Conservation (phyloP, 805 yeast genomes). For the Isabelozyma pseudorhagii region DNA sequence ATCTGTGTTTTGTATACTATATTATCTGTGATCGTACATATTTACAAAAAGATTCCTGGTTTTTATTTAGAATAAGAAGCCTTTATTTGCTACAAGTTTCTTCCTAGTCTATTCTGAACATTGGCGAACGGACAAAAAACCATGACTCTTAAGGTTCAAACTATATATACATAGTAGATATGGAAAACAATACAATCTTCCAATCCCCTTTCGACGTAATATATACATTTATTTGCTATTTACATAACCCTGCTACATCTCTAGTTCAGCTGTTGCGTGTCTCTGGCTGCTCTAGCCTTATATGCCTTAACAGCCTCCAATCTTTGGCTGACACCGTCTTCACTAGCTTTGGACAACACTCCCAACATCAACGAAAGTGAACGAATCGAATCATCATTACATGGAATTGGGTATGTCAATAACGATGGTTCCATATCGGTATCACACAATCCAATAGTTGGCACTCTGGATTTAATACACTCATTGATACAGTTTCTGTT, state of each 20-base stretch:
- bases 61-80: too few relatives aligned
- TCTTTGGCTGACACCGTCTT: slow-evolving; percentile 66
- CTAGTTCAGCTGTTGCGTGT: neutral
- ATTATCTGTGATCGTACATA: too few relatives aligned
- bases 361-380: slow-evolving; percentile 79
- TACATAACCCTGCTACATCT: neutral
- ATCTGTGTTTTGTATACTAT: too few relatives aligned
- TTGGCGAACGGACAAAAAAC: too few relatives aligned
- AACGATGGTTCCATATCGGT: slow-evolving; percentile 89
- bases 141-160: too few relatives aligned
- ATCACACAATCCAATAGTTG: slow-evolving; percentile 91
- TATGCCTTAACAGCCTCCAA: slow-evolving; percentile 17
- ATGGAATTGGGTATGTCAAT: slow-evolving; percentile 93
- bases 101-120: too few relatives aligned
- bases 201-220: neutral
- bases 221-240: slow-evolving; percentile 1
- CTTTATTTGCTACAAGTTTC: too few relatives aligned
- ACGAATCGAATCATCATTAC: slow-evolving; percentile 88
- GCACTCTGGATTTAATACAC: slow-evolving; percentile 77
- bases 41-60: too few relatives aligned
- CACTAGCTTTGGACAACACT: slow-evolving; percentile 80
- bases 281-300: neutral
- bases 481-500: slow-evolving; percentile 78
- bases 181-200: too few relatives aligned
- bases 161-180: too few relatives aligned